A percentile compares a stretch with the other conserved stretches of the same genome.
These are phyloP conservation scores for Pseudogymnoascus sp. DNA, from an alignment of 2,329 filamentous ascomycete species.

Conservation along the genomic window DNA sequence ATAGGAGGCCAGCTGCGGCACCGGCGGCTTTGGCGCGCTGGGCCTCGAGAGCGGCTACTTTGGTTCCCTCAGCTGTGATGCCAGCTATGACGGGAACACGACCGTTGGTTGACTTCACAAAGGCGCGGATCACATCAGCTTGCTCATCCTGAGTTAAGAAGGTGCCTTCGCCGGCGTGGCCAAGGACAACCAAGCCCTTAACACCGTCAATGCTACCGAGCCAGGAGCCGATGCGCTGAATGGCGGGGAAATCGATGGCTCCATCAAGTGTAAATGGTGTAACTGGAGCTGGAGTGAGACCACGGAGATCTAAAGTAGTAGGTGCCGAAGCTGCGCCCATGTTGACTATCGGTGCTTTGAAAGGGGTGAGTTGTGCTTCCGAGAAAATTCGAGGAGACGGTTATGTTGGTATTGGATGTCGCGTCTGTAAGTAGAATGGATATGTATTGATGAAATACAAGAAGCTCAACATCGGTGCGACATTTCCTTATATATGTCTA, in stretches of 20 bases:
- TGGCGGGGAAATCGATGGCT: conserved; percentile 42
- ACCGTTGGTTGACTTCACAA: conserved; percentile 43
- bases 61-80: conserved; percentile 45
- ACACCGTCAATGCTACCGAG: conserved; percentile 43
- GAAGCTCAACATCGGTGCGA: background rate
- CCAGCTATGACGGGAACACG: conserved; percentile 44
- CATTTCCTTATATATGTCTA: background rate
- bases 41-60: conserved; percentile 43
- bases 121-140: conserved; percentile 41
- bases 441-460: background rate
- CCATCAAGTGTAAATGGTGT: conserved; percentile 43
- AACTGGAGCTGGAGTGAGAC: conserved; percentile 43
- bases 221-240: conserved; percentile 45
- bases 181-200: conserved; percentile 45
- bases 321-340: conserved; percentile 20
- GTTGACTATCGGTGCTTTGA: conserved; percentile 15
- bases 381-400: conserved; percentile 16
- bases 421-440: background rate
- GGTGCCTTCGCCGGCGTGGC: conserved; percentile 47
- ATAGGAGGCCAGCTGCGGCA: conserved; percentile 42
- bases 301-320: conserved; percentile 37
- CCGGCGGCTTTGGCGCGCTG: conserved; percentile 43
- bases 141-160: conserved; percentile 45
- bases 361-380: background rate
- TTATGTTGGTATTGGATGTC: background rate